phyloP scores from a whole-genome alignment of 345 rosid species.

The Citrus hindsii region DNA sequence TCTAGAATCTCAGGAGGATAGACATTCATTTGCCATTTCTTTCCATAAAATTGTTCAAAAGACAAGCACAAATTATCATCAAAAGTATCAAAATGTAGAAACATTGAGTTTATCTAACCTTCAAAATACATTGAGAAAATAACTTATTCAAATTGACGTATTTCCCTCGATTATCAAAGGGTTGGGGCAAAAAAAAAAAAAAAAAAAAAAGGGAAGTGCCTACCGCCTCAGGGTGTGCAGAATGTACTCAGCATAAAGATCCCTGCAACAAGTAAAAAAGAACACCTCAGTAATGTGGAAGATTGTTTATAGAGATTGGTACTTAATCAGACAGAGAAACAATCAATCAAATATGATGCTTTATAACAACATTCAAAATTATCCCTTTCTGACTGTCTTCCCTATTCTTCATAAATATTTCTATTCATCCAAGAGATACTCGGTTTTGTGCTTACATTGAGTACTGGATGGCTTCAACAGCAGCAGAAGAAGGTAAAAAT shows the following conservation, averaged over 20 bases:
- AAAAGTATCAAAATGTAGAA: background rate
- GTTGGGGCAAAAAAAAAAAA: background rate
- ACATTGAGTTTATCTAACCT: conserved; percentile 6
- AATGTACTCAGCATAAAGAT: conserved; percentile 80
- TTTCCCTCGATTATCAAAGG: background rate
- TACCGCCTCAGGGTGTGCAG: conserved; percentile 75
- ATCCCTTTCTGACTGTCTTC: background rate
- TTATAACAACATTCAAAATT: background rate
- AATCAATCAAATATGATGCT: background rate
- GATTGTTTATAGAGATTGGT: background rate
- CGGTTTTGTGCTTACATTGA: conserved; percentile 57
- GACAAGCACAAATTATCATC: background rate
- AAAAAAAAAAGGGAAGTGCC: background rate
- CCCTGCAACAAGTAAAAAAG: conserved; percentile 48
- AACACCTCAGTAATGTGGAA: conserved; percentile 14
- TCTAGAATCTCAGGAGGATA: background rate
- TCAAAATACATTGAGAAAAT: background rate
- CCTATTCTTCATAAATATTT: background rate
- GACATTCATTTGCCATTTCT: background rate
- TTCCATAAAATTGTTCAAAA: background rate
- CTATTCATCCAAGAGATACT: background rate
- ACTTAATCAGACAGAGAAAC: background rate
- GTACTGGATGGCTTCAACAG: conserved; percentile 77
- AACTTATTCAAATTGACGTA: conserved; percentile 10
- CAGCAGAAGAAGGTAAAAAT: conserved; percentile 63